Conservation (phyloP, 108 stramenopile genomes). For the Pseudonitzschia delicatissima region DNA sequence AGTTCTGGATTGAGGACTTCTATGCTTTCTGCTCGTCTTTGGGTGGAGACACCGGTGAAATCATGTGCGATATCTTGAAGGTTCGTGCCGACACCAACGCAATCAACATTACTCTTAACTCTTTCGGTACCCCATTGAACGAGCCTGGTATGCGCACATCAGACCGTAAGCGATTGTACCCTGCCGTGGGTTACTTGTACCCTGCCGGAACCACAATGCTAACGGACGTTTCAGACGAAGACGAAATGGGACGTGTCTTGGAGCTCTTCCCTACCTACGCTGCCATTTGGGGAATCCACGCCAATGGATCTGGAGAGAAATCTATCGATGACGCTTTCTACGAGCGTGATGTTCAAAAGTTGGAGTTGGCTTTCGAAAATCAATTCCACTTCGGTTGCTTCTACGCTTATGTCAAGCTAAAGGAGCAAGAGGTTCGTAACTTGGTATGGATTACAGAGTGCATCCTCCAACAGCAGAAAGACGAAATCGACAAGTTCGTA, state of each 20-base stretch:
- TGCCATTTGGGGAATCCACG: slow-evolving; percentile 91
- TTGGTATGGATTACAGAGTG: slow-evolving; percentile 99
- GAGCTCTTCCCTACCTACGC: slow-evolving; percentile 90
- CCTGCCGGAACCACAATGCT: slow-evolving; percentile 94
- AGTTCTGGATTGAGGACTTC: slow-evolving; percentile 98
- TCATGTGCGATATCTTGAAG: slow-evolving; percentile 95
- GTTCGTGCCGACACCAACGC: slow-evolving; percentile 97
- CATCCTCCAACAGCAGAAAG: slow-evolving; percentile 97
- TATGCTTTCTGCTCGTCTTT: slow-evolving; percentile 71
- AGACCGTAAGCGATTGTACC: slow-evolving; percentile 94
- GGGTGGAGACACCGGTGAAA: slow-evolving; percentile 92
- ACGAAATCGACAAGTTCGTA: slow-evolving; percentile 97
- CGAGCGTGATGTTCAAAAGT: slow-evolving; percentile 93
- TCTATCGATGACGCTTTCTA: slow-evolving; percentile 98
- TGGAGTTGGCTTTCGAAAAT: slow-evolving; percentile 97
- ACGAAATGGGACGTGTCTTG: slow-evolving; percentile 86
- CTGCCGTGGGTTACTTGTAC: slow-evolving; percentile 95
- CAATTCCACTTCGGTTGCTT: slow-evolving; percentile 98
- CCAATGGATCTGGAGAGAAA: slow-evolving; percentile 76
- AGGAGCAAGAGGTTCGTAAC: slow-evolving; percentile 99
- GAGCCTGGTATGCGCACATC: slow-evolving; percentile 93
- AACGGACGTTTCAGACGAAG: slow-evolving; percentile 87
- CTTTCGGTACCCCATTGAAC: slow-evolving; percentile 92
- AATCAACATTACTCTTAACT: slow-evolving; percentile 99
- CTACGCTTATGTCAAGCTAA: slow-evolving; percentile 99